Evolutionary conservation across 1,284 basidiomycete genomes (phyloP).

Genomic region (Schizophyllum commune): DNA sequence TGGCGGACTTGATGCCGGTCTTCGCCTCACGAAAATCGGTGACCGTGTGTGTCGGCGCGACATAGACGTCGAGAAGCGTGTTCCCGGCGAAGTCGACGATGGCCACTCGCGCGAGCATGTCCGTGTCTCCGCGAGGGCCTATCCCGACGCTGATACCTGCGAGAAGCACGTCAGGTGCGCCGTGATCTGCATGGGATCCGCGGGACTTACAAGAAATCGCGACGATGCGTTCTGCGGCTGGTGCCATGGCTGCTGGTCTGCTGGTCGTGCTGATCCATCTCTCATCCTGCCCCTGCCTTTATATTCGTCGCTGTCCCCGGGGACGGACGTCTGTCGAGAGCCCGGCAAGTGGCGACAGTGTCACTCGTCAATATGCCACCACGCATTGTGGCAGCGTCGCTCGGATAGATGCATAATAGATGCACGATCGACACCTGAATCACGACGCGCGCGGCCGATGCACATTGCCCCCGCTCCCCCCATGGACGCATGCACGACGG

Average conservation of each 20-base stretch:
- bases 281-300: background rate
- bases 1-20: slow-evolving; percentile 56
- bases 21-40: slow-evolving; percentile 66
- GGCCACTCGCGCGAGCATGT: background rate
- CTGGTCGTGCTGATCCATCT: background rate
- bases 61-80: slow-evolving; percentile 51
- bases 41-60: slow-evolving; percentile 58
- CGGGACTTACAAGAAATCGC: background rate
- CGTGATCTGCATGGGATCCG: background rate
- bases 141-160: background rate
- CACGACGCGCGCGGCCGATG: no score
- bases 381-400: no score
- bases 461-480: no score
- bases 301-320: background rate
- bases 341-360: no score
- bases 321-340: no score
- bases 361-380: no score
- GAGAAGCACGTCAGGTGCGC: background rate
- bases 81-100: slow-evolving; percentile 30
- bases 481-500: no score
- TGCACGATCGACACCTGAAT: no score
- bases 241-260: background rate
- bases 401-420: no score
- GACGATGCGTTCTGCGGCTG: background rate
- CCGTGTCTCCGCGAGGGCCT: background rate